These are phyloP conservation scores for Vigna radiata DNA, from an alignment of 306 rosid species.

Conservation along the genomic window DNA sequence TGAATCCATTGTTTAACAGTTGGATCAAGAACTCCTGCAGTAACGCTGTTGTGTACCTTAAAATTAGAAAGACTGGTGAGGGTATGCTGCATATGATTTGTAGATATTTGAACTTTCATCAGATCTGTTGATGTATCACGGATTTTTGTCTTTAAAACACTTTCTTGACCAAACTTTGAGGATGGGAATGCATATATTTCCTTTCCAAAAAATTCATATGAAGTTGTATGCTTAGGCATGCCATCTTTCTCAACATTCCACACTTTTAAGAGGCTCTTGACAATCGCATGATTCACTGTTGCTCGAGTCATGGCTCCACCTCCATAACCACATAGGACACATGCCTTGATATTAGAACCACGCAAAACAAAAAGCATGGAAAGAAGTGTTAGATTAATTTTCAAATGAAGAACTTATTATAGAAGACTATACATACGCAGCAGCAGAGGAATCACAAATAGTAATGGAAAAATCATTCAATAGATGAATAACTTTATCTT, in stretches of 20 bases:
- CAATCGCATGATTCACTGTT: conserved; percentile 51
- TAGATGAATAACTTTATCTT: neutral
- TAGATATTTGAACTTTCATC: conserved; percentile 43
- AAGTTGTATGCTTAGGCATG: conserved; percentile 42
- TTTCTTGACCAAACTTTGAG: conserved; percentile 38
- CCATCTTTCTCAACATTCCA: conserved; percentile 54
- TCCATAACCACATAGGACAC: conserved; percentile 81
- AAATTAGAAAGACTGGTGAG: conserved; percentile 33
- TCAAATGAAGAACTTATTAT: conserved; percentile 9
- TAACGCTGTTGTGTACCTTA: conserved; percentile 59
- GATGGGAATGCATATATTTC: conserved; percentile 39
- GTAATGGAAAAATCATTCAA: neutral
- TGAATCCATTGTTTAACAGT: conserved; percentile 78
- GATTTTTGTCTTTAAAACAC: conserved; percentile 31
- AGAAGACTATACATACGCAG: conserved; percentile 1
- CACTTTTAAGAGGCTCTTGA: conserved; percentile 59
- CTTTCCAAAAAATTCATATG: conserved; percentile 41
- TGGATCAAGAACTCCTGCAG: conserved; percentile 59
- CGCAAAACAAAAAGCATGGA: conserved; percentile 15
- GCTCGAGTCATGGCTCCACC: conserved; percentile 83
- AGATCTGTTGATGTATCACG: conserved; percentile 30
- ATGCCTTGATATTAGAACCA: conserved; percentile 51
- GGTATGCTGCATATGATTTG: conserved; percentile 16
- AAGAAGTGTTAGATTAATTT: conserved; percentile 10
- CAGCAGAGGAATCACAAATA: neutral